Conservation (phyloP, 2,329 filamentous ascomycete genomes). For the Verticillium zaregamsianum region DNA sequence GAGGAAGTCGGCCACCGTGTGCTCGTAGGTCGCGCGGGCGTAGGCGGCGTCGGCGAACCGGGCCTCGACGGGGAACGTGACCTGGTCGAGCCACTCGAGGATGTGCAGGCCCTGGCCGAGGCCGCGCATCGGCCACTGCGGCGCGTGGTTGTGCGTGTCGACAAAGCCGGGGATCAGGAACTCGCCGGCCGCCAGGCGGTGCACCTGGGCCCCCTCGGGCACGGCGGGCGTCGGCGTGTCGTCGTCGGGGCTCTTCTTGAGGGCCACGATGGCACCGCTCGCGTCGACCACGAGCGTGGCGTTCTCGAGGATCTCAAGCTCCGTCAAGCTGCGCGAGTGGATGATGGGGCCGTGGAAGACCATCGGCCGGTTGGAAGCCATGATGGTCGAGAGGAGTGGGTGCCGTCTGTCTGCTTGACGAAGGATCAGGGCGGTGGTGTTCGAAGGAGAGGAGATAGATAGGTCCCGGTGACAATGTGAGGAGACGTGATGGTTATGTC, state of each 20-base stretch:
- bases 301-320: slow-evolving; percentile 33
- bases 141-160: slow-evolving; percentile 67
- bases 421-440: too few species aligned
- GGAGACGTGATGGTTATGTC: too few species aligned
- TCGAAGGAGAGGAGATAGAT: too few species aligned
- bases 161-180: slow-evolving; percentile 59
- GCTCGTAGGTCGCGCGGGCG: slow-evolving; percentile 45
- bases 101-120: slow-evolving; percentile 48
- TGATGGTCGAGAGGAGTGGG: not conserved
- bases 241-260: slow-evolving; percentile 14
- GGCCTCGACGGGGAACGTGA: slow-evolving; percentile 62
- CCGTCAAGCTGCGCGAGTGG: slow-evolving; percentile 28
- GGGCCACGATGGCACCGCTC: slow-evolving; percentile 17
- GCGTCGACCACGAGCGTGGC: slow-evolving; percentile 26
- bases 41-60: slow-evolving; percentile 52
- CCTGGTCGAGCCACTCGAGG: slow-evolving; percentile 59
- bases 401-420: too few species aligned
- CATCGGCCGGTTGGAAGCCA: not conserved
- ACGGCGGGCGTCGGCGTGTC: slow-evolving; percentile 4
- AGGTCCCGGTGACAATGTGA: too few species aligned
- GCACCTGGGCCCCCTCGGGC: slow-evolving; percentile 14
- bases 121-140: slow-evolving; percentile 47
- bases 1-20: slow-evolving; percentile 53
- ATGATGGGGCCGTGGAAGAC: slow-evolving; percentile 37
- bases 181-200: slow-evolving; percentile 32